Base-by-base conservation (phyloP, 495 filamentous ascomycete genomes). In the Thozetella sp. region DNA sequence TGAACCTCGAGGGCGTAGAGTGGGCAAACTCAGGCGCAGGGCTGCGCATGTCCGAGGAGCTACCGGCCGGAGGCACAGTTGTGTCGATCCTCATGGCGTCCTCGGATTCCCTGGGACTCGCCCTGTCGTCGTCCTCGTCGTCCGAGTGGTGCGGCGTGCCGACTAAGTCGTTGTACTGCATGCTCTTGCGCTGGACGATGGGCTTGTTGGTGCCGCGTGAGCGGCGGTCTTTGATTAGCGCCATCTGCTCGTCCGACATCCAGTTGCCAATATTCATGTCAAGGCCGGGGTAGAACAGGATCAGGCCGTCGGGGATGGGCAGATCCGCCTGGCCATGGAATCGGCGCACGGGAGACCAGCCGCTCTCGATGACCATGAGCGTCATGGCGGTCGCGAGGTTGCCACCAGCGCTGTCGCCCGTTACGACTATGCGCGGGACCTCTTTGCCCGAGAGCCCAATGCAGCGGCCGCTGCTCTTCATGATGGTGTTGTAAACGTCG, bases 191-290 rank as follows among this genome's bases (percentile, higher is more conserved):
- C 20, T 84, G 81, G 3, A 97, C 69, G 54, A 98, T 85, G 48
- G 83, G 80, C 57, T 82, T 83, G 67, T 97, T 97, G 1, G 87
- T 91, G 59, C 86, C 87, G 2, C 93, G 85, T 57, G 84, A 86
- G 55, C 86, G 81, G 43, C 91, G 88, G 58, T 97, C 93, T 61
- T 93, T 89, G 55, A 99, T 97, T 40, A 98, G 76, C 0, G 91
- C 82, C 92, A 97, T 95, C 69, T 98, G 93, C 70, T 98, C 95
- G 64, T 99, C 96, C 0, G 89, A 92, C 93, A 99, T 97, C 95
- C 95, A 99, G 65, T 92, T 97, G n/a, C 91, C 90, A 53, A 98
- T 97, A 69, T 93, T 97, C 87, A 98, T 89, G 66, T 97, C 96
- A 57, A 99, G 78, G 0, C 86, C 86, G 1, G 95, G 95, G 67